A percentile compares a stretch with the other conserved stretches of the same genome.
Evolutionary conservation across 345 rosid genomes (phyloP).

Genomic region (Bruguiera parviflora): DNA sequence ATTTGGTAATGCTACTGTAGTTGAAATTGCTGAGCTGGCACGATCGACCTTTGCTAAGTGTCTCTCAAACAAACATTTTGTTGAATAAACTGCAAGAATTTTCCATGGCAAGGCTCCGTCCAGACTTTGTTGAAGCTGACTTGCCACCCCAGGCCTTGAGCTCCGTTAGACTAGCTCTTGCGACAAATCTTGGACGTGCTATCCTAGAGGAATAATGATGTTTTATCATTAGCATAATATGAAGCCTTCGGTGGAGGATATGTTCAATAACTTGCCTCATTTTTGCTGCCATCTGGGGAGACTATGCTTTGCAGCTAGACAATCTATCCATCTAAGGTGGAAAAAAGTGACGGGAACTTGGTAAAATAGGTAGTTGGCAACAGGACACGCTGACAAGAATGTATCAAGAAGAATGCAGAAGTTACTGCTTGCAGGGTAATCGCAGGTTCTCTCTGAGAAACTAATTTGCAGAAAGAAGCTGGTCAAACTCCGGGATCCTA

Average conservation of each 20-base stretch:
- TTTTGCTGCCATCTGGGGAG: neutral
- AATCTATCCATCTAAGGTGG: neutral
- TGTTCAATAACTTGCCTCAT: neutral
- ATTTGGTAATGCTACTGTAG: conserved; percentile 32
- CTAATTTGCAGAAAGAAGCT: neutral
- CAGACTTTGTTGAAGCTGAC: conserved; percentile 58
- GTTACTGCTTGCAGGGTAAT: neutral
- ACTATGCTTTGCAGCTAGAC: neutral
- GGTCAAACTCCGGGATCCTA: neutral
- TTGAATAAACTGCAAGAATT: conserved; percentile 79
- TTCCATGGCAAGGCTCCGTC: conserved; percentile 67
- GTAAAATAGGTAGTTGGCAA: too few species aligned
- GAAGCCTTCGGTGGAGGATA: neutral
- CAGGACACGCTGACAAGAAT: neutral
- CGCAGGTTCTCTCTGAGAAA: neutral
- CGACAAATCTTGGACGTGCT: conserved; percentile 80
- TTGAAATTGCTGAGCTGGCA: conserved; percentile 75
- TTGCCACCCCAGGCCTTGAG: conserved; percentile 57
- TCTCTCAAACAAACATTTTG: conserved; percentile 63
- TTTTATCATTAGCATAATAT: neutral
- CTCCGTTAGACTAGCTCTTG: conserved; percentile 78
- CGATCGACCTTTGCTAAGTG: conserved; percentile 61
- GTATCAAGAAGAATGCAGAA: neutral
- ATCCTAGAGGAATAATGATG: conserved; percentile 54
- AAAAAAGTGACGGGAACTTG: neutral